Evolutionary conservation across 139 green algal species (phyloP), one percentile per base, ranked within the genome.

Genomic region (Mesotaenium endlicherianum): DNA sequence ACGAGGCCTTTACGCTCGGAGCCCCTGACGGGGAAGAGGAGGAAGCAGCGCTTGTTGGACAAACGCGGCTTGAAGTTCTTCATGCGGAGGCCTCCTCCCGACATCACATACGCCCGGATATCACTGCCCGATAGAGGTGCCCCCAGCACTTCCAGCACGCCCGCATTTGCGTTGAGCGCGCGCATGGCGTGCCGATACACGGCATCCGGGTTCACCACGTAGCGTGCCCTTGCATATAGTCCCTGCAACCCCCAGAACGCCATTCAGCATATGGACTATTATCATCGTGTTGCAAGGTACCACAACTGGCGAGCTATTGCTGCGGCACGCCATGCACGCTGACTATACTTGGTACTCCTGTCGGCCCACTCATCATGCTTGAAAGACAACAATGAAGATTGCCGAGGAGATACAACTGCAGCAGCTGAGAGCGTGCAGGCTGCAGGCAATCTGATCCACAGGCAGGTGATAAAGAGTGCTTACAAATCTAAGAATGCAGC

Each of bases 121-220:
- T 90, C 57, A 39, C 45, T 83, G 31, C 86, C 86, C 43, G 55
- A 67, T 16, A 90, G 59, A 20, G 86, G 86, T 11, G 86, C 77
- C 16, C 86, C 86, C 86, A 90, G 53, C n/a, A 90, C 86, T 49
- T 91, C 86, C 17, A 90, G 85, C 38, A 85, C 86, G 16, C 41
- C 43, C 14, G 86, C 67, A 57, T 72, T 44, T 2, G 77, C 78
- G 68, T 90, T 86, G 8, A 89, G 45, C 47, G 39, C 41, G 3
- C 82, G 26, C 86, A 90, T 91, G 49, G 86, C 85, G 36, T 70
- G 39, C 34, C 86, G 60, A 47, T 88, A 90, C 14, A 90, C 53
- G 2, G 38, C 38, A 68, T 87, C 74, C 16, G 86, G 86, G 34
- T 87, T 82, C 1, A 90, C 84, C 34, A 6, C 91, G 17, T 85